phyloP scores from a whole-genome alignment of 306 rosid genomes.

The Cicer arietinum region DNA sequence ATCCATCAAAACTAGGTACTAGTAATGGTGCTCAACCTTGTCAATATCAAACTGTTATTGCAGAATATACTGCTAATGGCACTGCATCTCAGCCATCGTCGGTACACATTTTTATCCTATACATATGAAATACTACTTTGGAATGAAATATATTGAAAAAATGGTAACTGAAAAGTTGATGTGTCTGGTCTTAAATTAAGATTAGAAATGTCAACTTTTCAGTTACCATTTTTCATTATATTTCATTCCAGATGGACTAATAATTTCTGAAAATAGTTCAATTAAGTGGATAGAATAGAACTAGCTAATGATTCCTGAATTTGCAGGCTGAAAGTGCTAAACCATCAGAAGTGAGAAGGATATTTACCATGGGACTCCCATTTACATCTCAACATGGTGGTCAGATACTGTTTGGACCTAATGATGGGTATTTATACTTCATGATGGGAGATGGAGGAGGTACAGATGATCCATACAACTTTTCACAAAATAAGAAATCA shows the following conservation, averaged over 20 bases:
- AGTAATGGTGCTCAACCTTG: constrained; percentile 83
- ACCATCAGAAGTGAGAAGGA: constrained; percentile 89
- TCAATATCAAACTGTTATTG: constrained; percentile 78
- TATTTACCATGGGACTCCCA: constrained; percentile 94
- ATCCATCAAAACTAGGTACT: constrained; percentile 75
- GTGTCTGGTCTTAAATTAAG: too few species aligned
- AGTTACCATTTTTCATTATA: too few species aligned
- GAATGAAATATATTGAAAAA: too few species aligned
- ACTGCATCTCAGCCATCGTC: constrained; percentile 67
- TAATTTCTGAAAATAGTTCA: constrained; percentile 27
- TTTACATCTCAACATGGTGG: constrained; percentile 79
- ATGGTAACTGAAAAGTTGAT: too few species aligned
- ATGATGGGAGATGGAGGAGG: constrained; percentile 98
- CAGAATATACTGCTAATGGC: constrained; percentile 78
- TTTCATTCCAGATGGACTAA: neutral
- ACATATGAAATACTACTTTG: neutral
- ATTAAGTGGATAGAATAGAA: constrained; percentile 31
- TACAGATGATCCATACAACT: constrained; percentile 79
- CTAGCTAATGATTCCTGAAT: constrained; percentile 25
- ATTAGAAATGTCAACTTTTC: too few species aligned
- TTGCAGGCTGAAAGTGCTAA: constrained; percentile 85
- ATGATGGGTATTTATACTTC: constrained; percentile 81
- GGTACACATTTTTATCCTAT: constrained; percentile 56
- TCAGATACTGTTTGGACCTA: constrained; percentile 92
- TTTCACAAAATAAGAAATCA: constrained; percentile 93